A percentile compares a stretch with the other conserved stretches of the same genome.
Evolutionary conservation across 225 moss, liverwort and hornwort species (phyloP).

Genomic region (Pseudisothecium myosuroides): DNA sequence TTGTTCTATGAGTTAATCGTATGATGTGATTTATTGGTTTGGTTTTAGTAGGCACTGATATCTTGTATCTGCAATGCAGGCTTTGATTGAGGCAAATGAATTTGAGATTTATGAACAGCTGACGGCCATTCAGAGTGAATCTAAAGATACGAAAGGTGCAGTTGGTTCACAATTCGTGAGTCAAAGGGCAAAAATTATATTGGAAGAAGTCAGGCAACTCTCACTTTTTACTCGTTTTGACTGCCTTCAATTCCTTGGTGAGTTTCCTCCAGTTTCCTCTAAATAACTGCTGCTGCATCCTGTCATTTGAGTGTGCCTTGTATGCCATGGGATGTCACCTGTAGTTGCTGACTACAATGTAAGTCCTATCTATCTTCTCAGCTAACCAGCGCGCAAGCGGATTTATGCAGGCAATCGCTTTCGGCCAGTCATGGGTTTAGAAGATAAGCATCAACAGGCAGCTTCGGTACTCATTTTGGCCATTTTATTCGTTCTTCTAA

Average conservation of each 20-base stretch:
- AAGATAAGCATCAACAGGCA: conserved; percentile 34
- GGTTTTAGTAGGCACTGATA: not conserved
- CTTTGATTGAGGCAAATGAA: conserved; percentile 77
- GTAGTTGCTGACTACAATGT: not conserved
- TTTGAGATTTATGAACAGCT: conserved; percentile 84
- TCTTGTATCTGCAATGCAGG: conserved; percentile 26
- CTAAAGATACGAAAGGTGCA: conserved; percentile 45
- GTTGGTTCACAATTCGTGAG: conserved; percentile 77
- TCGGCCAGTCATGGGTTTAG: conserved; percentile 49
- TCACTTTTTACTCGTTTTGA: conserved; percentile 80
- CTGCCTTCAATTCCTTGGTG: conserved; percentile 88
- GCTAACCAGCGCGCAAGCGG: not conserved
- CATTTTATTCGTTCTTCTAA: not conserved
- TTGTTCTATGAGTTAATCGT: not conserved
- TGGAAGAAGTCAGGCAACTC: conserved; percentile 79
- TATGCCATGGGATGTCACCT: not conserved
- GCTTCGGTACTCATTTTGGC: conserved; percentile 17
- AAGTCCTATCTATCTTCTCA: not conserved
- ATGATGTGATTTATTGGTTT: not conserved
- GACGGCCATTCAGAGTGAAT: conserved; percentile 50
- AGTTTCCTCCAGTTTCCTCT: not conserved
- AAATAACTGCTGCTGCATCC: not conserved
- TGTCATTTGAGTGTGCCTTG: not conserved
- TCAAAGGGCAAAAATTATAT: conserved; percentile 91
- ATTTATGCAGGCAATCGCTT: conserved; percentile 42